Base-by-base conservation (phyloP, 2,329 filamentous ascomycete genomes). In the Fusarium fujikuroi region DNA sequence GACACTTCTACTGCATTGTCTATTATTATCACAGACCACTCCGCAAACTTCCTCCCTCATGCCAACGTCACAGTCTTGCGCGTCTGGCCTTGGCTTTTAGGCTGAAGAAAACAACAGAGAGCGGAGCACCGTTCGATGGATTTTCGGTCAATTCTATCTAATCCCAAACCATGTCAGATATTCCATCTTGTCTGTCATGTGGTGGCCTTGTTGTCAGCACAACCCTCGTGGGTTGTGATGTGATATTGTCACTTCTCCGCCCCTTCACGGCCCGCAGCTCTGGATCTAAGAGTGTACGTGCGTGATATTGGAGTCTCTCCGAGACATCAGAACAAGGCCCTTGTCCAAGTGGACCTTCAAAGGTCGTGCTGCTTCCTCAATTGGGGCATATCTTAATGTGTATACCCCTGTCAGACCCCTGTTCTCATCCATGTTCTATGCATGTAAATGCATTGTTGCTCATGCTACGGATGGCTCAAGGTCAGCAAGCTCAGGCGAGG, bases 401-500 rank as follows among this genome's bases (percentile, higher is more conserved):
- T 47, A 61, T 65, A 73, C 63, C 63, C 73, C 58, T 60, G 63
- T 66, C 64, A 60, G 50, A 66, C 57, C 56, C 69, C 61, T 60
- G 74, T 46, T 53, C 47, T 54, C 44, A 47, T 54, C 66, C 71
- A 62, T 60, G 71, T 69, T 67, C 53, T 65, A 66, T 76, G 73
- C 73, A 76, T 75, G 65, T 65, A 54, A 66, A 69, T 73, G 72
- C 70, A 77, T 74, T 66, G 76, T 72, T 75, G 58, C 66, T 75
- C 70, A 54, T 60, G 63, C 61, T 76, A 70, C 54, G 39, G 44
- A 54, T 72, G 37, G 44, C 59, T 49, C 56, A 23, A 65, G 57
- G 67, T 54, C 44, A 72, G 67, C 57, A 50, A 58, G 57, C 66
- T 76, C 54, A 60, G 53, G 62, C 58, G 56, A 62, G 54, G 73